phyloP scores from a whole-genome alignment of 768 basidiomycete species.

The Suillus lakei region DNA sequence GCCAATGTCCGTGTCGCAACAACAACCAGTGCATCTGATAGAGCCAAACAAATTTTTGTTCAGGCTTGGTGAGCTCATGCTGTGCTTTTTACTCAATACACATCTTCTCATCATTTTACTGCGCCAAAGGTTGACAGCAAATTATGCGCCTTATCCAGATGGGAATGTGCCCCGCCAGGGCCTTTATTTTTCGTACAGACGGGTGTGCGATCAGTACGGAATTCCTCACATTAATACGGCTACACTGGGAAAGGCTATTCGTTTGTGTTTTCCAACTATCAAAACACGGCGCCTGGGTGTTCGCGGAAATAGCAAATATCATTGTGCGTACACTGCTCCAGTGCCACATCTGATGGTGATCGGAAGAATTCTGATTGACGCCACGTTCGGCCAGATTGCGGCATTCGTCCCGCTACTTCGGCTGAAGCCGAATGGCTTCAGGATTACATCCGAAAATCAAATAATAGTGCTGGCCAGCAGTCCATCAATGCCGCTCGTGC shows the following conservation, averaged over 20 bases:
- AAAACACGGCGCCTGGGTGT: slow-evolving; percentile 93
- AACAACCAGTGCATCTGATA: slow-evolving; percentile 88
- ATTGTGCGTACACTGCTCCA: slow-evolving; percentile 64
- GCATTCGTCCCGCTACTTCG: slow-evolving; percentile 89
- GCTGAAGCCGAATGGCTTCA: slow-evolving; percentile 92
- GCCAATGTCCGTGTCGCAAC: slow-evolving; percentile 88
- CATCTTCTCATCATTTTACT: slow-evolving; percentile 21
- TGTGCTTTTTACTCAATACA: slow-evolving; percentile 22
- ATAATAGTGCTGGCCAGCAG: slow-evolving; percentile 80
- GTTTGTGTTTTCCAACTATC: slow-evolving; percentile 92
- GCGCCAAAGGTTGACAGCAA: slow-evolving; percentile 79
- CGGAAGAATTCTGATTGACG: slow-evolving; percentile 34
- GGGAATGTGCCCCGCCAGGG: slow-evolving; percentile 94
- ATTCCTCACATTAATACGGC: slow-evolving; percentile 96
- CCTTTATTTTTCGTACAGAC: slow-evolving; percentile 90
- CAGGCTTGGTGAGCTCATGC: slow-evolving; percentile 76
- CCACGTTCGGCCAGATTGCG: slow-evolving; percentile 67
- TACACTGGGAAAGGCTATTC: slow-evolving; percentile 92
- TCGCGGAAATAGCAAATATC: slow-evolving; percentile 95
- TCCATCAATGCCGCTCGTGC: slow-evolving; percentile 76
- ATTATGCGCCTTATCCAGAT: slow-evolving; percentile 90
- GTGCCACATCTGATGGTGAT: slow-evolving; percentile 38
- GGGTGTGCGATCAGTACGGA: slow-evolving; percentile 91
- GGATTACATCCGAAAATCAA: slow-evolving; percentile 90
- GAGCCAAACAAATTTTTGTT: slow-evolving; percentile 92